Percentiles rank a stretch among this genome's conserved stretches.
Conservation (phyloP, 1,284 basidiomycete genomes). For the Pseudozyma thailandica region DNA sequence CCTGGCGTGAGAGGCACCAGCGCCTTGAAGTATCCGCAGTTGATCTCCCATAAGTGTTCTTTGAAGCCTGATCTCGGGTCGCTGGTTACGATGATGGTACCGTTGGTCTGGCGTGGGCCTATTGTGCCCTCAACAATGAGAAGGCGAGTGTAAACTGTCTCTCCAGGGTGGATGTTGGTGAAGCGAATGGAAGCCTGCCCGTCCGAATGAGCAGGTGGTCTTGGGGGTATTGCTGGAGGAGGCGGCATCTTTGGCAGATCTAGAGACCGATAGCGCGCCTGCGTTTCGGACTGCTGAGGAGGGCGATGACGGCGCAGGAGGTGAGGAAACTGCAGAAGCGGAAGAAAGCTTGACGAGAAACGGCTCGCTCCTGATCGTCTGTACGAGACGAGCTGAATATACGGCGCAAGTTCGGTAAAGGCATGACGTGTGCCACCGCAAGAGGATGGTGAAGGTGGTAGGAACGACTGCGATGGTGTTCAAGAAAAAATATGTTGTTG, state of each 20-base stretch:
- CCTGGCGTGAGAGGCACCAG: slow-evolving; percentile 35
- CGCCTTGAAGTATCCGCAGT: slow-evolving; percentile 43
- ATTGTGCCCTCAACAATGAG: slow-evolving; percentile 35
- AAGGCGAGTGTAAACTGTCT: slow-evolving; percentile 38
- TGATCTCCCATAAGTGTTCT: slow-evolving; percentile 34
- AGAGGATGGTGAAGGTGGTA: background rate
- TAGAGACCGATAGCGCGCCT: slow-evolving; percentile 46
- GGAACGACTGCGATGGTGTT: background rate
- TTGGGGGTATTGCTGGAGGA: slow-evolving; percentile 2
- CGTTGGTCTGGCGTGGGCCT: slow-evolving; percentile 1
- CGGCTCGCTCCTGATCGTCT: slow-evolving; percentile 56
- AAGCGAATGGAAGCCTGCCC: slow-evolving; percentile 6
- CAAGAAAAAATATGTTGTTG: background rate
- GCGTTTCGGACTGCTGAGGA: slow-evolving; percentile 56
- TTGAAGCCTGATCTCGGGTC: slow-evolving; percentile 28
- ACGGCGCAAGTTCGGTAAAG: slow-evolving; percentile 56
- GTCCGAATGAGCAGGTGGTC: background rate
- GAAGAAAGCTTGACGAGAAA: slow-evolving; percentile 62
- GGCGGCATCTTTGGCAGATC: slow-evolving; percentile 3
- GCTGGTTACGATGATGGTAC: slow-evolving; percentile 7
- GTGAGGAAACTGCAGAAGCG: slow-evolving; percentile 60
- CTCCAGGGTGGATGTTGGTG: slow-evolving; percentile 23
- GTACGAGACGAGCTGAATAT: slow-evolving; percentile 62
- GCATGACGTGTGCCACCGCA: slow-evolving; percentile 30
- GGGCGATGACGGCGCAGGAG: slow-evolving; percentile 60